Evolutionary conservation across 2,329 filamentous ascomycete species (phyloP).

Genomic region (Colletotrichum sidae): DNA sequence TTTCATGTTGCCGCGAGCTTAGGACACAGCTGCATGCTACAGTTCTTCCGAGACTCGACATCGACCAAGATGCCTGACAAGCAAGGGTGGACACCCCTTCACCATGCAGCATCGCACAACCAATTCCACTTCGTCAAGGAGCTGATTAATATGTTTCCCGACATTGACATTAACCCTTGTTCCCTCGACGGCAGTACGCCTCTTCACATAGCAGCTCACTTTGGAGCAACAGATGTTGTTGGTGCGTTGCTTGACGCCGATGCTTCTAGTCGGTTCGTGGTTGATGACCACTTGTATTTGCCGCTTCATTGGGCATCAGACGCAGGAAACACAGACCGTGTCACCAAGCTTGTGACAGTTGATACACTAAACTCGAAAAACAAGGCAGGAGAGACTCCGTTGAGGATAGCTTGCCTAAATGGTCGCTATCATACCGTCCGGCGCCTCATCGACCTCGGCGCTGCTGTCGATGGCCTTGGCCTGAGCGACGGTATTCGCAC

Average conservation of each 20-base stretch:
- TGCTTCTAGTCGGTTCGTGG: neutral
- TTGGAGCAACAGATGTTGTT: neutral
- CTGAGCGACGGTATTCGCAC: neutral
- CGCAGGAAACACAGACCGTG: accelerated
- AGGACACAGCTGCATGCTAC: neutral
- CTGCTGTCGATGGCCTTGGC: neutral
- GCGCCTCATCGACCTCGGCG: neutral
- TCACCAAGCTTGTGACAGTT: neutral
- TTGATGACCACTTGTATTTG: neutral
- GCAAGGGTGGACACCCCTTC: neutral
- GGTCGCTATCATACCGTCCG: neutral
- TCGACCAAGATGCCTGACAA: neutral
- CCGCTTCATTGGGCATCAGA: neutral
- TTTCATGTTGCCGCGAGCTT: neutral
- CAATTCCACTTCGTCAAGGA: neutral
- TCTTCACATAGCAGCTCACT: neutral
- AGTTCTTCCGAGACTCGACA: accelerated
- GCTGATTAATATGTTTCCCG: neutral
- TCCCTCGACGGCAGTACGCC: neutral
- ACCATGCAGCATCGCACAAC: neutral
- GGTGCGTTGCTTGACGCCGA: neutral
- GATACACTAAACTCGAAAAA: neutral
- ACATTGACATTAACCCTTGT: neutral
- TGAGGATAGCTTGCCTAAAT: neutral
- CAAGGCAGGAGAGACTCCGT: neutral